phyloP scores from a whole-genome alignment of 2,329 filamentous ascomycete genomes.

The Epichloe elymi region DNA sequence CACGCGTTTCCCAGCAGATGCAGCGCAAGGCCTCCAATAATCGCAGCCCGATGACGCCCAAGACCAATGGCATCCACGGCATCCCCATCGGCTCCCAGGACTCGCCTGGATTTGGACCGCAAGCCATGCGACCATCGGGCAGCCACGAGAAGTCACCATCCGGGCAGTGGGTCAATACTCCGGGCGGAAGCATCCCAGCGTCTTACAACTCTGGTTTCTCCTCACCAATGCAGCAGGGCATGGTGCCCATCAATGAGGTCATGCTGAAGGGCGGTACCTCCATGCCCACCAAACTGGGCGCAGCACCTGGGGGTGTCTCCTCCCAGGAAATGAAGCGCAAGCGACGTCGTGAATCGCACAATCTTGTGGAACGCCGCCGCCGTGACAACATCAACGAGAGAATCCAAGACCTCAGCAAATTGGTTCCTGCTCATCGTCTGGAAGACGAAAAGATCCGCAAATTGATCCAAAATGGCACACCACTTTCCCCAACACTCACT shows the following conservation, averaged over 20 bases:
- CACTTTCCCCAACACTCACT: constrained; percentile 69
- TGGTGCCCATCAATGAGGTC: constrained; percentile 76
- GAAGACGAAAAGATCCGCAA: constrained; percentile 97
- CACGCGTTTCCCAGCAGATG: constrained; percentile 47
- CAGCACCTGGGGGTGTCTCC: constrained; percentile 42
- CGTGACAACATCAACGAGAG: constrained; percentile 98
- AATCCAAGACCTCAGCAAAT: constrained; percentile 88
- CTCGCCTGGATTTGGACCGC: constrained; percentile 57
- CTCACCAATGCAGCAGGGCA: constrained; percentile 58
- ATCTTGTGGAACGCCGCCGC: constrained; percentile 85
- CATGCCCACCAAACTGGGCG: constrained; percentile 72
- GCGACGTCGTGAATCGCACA: constrained; percentile 85
- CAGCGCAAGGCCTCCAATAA: constrained; percentile 62
- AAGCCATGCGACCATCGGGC: constrained; percentile 61
- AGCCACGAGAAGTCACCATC: constrained; percentile 71
- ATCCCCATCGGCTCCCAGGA: constrained; percentile 57
- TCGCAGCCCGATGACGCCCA: constrained; percentile 73
- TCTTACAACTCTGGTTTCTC: constrained; percentile 83
- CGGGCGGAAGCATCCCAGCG: constrained; percentile 63
- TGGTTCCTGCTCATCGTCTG: constrained; percentile 82
- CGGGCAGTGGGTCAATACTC: constrained; percentile 82
- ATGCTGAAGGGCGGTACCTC: constrained; percentile 80
- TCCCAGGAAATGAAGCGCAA: constrained; percentile 90
- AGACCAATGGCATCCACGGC: constrained; percentile 63
- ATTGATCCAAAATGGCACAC: constrained; percentile 82